Evolutionary conservation across 306 rosid species (phyloP), one percentile per base, ranked within the genome.

Genomic region (Ochetophila trinervis): DNA sequence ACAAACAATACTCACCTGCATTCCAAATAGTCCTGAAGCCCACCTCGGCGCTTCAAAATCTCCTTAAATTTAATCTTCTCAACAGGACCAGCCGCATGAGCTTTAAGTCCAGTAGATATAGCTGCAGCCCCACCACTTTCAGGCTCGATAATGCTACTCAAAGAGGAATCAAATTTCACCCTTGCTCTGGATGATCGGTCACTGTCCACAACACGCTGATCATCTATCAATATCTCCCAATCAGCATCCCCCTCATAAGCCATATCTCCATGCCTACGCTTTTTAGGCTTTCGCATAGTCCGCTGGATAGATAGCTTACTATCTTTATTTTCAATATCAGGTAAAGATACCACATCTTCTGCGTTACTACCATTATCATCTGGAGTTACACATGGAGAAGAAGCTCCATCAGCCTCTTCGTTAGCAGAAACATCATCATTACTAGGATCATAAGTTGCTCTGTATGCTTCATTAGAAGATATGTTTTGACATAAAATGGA

Each of bases 241-340:
- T 90, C 96, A 71, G 87, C 94, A 85, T 94, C 99, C 77, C 96
- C 99, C 78, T 94, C 97, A 74, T 94, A 94, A 69, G 99, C 90
- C 99, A 94, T 94, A 79, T 94, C 99, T 47, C 86, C 92, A 76
- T 86, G 97, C 83, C 88, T 82, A 48, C 66, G 84, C 83, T 82
- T 88, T 72, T 86, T 94, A 52, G 75, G 52, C 79, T 58, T 88
- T 57, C 99, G 89, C 36, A 23, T 51, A 0, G 30, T 74, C 23
- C 95, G 92, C 32, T 79, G 87, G 55, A 19, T 65, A 63, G 71
- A 84, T 56, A 81, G 80, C 80, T 71, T 86, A 75, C 57, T 67
- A 53, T 76, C 86, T 69, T 71, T 81, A 74, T 63, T 81, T 57
- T 78, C 81, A 40, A 67, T 68, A 50, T 79, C 87, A 57, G 86